Evolutionary conservation across 2,329 filamentous ascomycete genomes (phyloP).

Genomic region (Chrysoporthe deuterocubensis): DNA sequence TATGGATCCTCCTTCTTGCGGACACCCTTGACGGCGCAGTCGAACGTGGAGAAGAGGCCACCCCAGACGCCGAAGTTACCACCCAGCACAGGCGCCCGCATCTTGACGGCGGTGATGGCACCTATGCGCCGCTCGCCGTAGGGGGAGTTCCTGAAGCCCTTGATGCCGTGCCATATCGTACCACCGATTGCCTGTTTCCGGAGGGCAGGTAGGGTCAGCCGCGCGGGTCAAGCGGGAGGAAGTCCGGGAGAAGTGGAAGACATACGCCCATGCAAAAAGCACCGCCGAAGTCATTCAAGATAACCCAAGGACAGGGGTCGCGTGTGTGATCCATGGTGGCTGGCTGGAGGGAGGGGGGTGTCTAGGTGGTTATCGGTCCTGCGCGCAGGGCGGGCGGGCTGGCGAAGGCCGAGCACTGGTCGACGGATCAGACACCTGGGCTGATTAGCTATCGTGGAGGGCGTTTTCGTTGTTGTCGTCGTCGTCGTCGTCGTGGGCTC

Average conservation of each 20-base stretch:
- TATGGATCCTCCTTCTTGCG: conserved; percentile 97
- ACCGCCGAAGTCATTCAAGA: conserved; percentile 95
- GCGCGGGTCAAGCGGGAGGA: background rate
- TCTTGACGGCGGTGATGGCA: conserved; percentile 95
- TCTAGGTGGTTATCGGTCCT: background rate
- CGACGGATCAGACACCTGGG: background rate
- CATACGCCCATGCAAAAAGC: conserved; percentile 95
- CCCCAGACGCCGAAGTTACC: conserved; percentile 99
- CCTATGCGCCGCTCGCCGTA: conserved; percentile 96
- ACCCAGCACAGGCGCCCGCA: conserved; percentile 91
- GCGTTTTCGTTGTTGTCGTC: background rate
- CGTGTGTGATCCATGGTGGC: conserved; percentile 84
- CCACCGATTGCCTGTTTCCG: conserved; percentile 68
- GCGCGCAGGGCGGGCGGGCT: background rate
- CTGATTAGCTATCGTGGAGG: background rate
- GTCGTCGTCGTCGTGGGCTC: background rate
- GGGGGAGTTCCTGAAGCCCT: conserved; percentile 87
- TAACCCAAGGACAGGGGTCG: conserved; percentile 96
- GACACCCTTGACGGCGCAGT: conserved; percentile 94
- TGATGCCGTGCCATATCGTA: conserved; percentile 95
- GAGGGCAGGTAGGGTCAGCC: conserved; percentile 23
- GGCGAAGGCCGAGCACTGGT: background rate
- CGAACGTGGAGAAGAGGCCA: conserved; percentile 92
- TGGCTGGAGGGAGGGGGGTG: background rate
- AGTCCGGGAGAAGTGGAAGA: conserved; percentile 30